Evolutionary conservation across 2,329 filamentous ascomycete genomes (phyloP), one percentile per base, ranked within the genome.

Genomic region (Thielaviopsis ethacetica): DNA sequence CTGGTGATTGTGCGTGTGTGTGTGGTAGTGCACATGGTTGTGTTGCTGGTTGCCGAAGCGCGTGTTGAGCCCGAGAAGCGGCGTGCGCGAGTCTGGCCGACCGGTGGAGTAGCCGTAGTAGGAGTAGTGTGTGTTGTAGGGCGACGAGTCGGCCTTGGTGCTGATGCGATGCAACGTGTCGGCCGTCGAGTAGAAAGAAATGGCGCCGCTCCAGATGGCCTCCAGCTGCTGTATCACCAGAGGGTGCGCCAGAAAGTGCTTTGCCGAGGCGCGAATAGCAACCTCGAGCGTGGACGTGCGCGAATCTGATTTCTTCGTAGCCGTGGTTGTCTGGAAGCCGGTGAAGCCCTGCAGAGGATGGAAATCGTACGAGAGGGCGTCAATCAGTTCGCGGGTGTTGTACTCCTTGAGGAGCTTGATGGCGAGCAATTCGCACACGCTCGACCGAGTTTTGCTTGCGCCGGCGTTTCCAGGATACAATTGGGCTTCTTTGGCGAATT

Each of bases 161-260:
- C 38, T 44, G 26, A 57, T 38, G 54, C 89, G 83, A 69, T 96
- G 91, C 24, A 96, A 73, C 63, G 81, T 86, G 69, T 96, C 91
- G 5, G 89, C 88, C 13, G 85, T 83, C 1, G 89, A 93, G 70
- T 95, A 90, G 67, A 97, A 96, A 64, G 93, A 90, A 63, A 97
- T 93, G 19, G 87, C 91, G 27, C 91, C 91, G 21, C 89, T 91
- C 91, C 91, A 97, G 62, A 97, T 95, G 52, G 90, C 91, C 70
- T 96, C 90, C n/a, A 97, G 76, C 68, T 96, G 91, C 69, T 94
- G 89, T 9, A 96, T 86, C 0, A 96, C 90, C 3, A 96, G 76
- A 0, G 91, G 91, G 67, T 96, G 91, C 9, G 91, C 86, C 5
- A 97, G 76, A 65, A 96, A 95, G 65, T 89, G 85, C 72, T 97